Evolutionary conservation across 768 basidiomycete species (phyloP).

Genomic region (Kwoniella bestiolae): DNA sequence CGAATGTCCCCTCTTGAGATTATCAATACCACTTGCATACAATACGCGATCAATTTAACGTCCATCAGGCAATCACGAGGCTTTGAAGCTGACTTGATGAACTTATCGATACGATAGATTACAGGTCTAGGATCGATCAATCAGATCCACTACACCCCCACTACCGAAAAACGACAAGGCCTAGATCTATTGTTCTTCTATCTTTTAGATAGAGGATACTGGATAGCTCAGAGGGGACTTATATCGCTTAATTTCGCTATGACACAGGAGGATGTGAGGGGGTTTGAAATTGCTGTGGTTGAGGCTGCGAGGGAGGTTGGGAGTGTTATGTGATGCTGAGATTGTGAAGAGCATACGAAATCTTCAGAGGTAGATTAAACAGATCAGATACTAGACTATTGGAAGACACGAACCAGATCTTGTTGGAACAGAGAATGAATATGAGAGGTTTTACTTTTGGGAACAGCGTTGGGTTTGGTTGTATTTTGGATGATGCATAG

Average conservation of each 20-base stretch:
- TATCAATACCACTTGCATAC: no score
- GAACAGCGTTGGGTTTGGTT: no score
- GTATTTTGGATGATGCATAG: no score
- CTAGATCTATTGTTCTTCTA: constrained; percentile 24
- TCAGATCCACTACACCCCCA: constrained; percentile 23
- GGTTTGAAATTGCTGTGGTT: constrained; percentile 21
- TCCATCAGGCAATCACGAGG: no score
- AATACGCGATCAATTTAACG: no score
- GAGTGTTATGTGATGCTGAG: background rate
- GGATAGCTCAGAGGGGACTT: constrained; percentile 30
- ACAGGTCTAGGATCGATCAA: constrained; percentile 39
- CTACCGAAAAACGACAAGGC: background rate
- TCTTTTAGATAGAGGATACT: constrained; percentile 17
- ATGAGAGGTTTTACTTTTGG: no score
- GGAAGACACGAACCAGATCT: no score
- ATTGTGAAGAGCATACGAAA: background rate
- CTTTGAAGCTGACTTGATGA: background rate
- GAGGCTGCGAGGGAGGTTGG: background rate
- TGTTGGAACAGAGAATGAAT: no score
- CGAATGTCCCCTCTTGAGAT: background rate
- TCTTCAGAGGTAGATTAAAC: no score
- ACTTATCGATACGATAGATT: constrained; percentile 10
- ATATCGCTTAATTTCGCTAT: constrained; percentile 20
- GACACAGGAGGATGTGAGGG: constrained; percentile 3
- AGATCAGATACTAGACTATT: no score